Conservation (phyloP, 176 grass and related monocot genomes). For the Avena sativa region DNA sequence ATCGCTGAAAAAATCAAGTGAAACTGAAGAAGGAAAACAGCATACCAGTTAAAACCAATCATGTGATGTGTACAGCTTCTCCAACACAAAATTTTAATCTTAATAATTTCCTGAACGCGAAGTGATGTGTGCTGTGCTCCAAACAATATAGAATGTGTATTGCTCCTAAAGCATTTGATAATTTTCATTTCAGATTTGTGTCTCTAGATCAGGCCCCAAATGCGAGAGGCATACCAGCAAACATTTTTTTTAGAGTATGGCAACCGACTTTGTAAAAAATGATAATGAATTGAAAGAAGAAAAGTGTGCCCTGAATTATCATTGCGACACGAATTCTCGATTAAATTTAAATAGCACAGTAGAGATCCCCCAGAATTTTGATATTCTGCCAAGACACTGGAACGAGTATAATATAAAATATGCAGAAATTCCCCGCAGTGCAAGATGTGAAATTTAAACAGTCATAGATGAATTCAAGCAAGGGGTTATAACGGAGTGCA, state of each 20-base stretch:
- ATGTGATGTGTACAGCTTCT: slow-evolving; percentile 28
- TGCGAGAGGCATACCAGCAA: neutral
- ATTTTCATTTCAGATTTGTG: neutral
- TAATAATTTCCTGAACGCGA: slow-evolving; percentile 17
- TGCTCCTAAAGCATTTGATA: neutral
- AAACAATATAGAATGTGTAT: slow-evolving; percentile 13
- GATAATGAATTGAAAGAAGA: neutral
- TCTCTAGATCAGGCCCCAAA: neutral
- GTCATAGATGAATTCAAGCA: neutral
- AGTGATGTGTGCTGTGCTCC: neutral
- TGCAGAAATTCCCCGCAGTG: neutral
- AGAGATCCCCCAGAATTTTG: neutral
- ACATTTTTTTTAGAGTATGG: neutral
- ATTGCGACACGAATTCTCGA: neutral
- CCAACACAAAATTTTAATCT: slow-evolving; percentile 9
- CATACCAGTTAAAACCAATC: slow-evolving; percentile 42
- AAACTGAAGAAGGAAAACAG: slow-evolving; percentile 65
- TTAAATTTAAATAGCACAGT: slow-evolving; percentile 12
- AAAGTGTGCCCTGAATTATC: neutral
- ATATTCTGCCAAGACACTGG: neutral
- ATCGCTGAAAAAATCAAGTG: slow-evolving; percentile 93
- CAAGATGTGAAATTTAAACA: neutral
- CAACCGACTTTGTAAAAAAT: neutral
- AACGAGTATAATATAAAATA: slow-evolving; percentile 1
- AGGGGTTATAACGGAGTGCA: slow-evolving; percentile 10